phyloP scores from a whole-genome alignment of 2,329 filamentous ascomycete species.

The Claviceps sp. region DNA sequence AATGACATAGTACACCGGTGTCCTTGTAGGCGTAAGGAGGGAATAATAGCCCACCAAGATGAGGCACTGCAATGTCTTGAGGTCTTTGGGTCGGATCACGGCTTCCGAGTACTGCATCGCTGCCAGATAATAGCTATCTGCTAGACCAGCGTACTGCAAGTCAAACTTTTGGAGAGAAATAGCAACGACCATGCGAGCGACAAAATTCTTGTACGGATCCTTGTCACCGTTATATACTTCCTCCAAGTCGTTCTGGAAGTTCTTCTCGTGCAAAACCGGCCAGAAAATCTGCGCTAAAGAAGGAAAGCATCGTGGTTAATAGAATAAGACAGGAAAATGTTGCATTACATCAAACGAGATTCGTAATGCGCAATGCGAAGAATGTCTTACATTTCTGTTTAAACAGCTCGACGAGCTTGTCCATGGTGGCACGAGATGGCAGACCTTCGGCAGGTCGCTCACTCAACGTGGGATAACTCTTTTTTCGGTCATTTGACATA shows the following conservation, averaged over 20 bases:
- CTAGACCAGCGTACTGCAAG: conserved; percentile 77
- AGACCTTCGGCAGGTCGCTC: conserved; percentile 64
- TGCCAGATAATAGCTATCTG: conserved; percentile 88
- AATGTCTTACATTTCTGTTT: conserved; percentile 57
- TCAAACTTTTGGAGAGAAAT: conserved; percentile 91
- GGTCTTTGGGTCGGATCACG: conserved; percentile 74
- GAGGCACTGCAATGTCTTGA: conserved; percentile 82
- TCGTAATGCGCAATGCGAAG: not conserved
- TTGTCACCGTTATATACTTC: conserved; percentile 64
- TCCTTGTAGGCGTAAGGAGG: conserved; percentile 78
- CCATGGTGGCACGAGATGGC: conserved; percentile 59
- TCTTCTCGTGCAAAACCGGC: conserved; percentile 73
- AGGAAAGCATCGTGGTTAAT: not conserved
- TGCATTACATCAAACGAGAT: too few relatives aligned
- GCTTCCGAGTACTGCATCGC: conserved; percentile 75
- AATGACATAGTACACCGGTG: conserved; percentile 85
- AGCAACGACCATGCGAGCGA: conserved; percentile 81
- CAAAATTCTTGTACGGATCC: conserved; percentile 77
- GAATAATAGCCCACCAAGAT: conserved; percentile 84
- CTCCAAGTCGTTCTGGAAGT: conserved; percentile 62
- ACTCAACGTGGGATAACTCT: conserved; percentile 84
- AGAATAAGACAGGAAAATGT: not conserved
- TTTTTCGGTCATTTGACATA: conserved; percentile 48
- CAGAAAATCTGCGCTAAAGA: conserved; percentile 69
- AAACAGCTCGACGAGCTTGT: conserved; percentile 73